Evolutionary conservation across 148 eudicot species (phyloP), one percentile per base, ranked within the genome.

Genomic region (Vaccinium darrowii): DNA sequence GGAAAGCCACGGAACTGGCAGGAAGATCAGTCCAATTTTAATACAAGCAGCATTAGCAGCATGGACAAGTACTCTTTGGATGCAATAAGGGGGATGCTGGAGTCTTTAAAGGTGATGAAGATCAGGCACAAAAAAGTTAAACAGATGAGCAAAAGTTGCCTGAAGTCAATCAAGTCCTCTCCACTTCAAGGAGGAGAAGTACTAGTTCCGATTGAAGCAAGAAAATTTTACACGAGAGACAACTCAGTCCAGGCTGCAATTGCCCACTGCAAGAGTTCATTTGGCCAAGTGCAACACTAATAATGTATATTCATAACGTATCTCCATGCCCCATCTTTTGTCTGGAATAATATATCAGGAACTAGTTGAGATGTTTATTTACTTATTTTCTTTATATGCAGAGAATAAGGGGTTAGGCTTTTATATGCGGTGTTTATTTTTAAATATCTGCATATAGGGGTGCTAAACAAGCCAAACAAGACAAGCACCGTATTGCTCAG

Each of bases 211-310:
- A 51, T 18, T 25, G 83, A 84, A 8, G 49, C 56, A 12, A 19
- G 21, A n/a, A 15, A 39, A 49, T 49, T 30, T 27, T 77, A 76
- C 51, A 15, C 79, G 3, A 71, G 79, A 57, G 87, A 76, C 33
- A 62, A 77, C 50, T 82, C 84, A 15, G 39, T 86, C 58, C 87
- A 86, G 15, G 87, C 87, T 8, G 87, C 87, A 3, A 82, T 86
- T 82, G 87, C 87, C 11, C 84, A 86, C 43, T 86, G 85, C 52
- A 86, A 86, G 84, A 82, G 51, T 7, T 86, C 87, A 51, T 76
- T 81, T 49, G 84, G 87, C 65, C 82, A 79, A 56, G 12, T 27
- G 15, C 6, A 19, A 23, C 0, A 8, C 23, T 9, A 6, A 69
- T 69, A 69, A 12, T 25, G 27, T 25, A 27, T 25, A 3, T 69